Evolutionary conservation across 805 yeast genomes (phyloP).

Genomic region (Lachancea dasiensis): DNA sequence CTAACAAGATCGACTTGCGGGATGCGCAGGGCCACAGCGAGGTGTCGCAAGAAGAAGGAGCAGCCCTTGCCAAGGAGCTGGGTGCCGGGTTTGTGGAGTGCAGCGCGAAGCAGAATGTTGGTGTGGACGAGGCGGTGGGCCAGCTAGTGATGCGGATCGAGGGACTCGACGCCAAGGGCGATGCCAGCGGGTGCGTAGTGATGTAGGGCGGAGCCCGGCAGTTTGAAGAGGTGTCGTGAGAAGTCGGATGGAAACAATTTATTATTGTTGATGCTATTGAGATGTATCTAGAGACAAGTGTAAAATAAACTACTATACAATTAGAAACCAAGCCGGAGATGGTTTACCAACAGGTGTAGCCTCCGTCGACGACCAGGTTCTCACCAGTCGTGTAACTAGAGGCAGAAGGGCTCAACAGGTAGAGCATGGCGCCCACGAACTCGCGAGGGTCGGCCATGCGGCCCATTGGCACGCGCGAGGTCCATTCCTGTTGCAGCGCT

Average conservation of each 20-base stretch:
- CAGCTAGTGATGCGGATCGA: slow-evolving; percentile 20
- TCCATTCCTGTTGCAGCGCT: slow-evolving; percentile 63
- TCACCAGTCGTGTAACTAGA: slow-evolving; percentile 80
- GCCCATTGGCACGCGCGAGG: slow-evolving; percentile 63
- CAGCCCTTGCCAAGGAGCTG: slow-evolving; percentile 12
- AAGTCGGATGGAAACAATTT: neutral
- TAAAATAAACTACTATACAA: neutral
- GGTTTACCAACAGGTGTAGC: slow-evolving; percentile 70
- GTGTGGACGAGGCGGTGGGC: slow-evolving; percentile 22
- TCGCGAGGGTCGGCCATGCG: slow-evolving; percentile 85
- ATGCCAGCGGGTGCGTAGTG: slow-evolving; percentile 4
- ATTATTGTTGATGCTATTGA: neutral
- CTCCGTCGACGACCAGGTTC: slow-evolving; percentile 80
- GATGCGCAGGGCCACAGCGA: slow-evolving; percentile 5
- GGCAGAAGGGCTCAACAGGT: slow-evolving; percentile 65
- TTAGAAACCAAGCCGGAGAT: too few relatives aligned
- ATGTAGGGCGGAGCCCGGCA: too few relatives aligned
- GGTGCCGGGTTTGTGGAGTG: slow-evolving; percentile 26
- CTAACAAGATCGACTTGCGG: slow-evolving; percentile 24
- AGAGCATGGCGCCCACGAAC: slow-evolving; percentile 69
- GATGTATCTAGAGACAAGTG: neutral
- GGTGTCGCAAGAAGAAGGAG: slow-evolving; percentile 21
- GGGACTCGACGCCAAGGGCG: slow-evolving; percentile 8
- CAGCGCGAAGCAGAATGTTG: slow-evolving; percentile 23
- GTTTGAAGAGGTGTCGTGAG: too few relatives aligned